Percentiles rank a stretch among this genome's conserved stretches.
These are phyloP conservation scores for Arabidopsis hybrid DNA, from an alignment of 441 rosid species.

Conservation along the genomic window DNA sequence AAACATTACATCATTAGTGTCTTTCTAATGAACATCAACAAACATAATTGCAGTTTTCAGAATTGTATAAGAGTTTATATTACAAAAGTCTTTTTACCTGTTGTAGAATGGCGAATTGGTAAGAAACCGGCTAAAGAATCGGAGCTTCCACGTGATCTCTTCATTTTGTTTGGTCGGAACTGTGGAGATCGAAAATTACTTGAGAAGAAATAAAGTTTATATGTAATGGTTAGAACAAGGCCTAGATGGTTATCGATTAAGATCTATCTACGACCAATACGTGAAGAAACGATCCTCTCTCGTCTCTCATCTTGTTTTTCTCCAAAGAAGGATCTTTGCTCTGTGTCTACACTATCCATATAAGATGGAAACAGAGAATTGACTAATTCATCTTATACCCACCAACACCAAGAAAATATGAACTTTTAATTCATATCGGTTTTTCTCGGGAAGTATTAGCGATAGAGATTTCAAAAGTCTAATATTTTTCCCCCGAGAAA, in stretches of 20 bases:
- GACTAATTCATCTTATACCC: slow-evolving; percentile 12
- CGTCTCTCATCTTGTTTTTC: slow-evolving; percentile 11
- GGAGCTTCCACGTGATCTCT: slow-evolving; percentile 79
- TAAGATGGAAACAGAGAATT: slow-evolving; percentile 18
- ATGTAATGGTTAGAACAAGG: slow-evolving; percentile 11
- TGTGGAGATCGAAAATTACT: slow-evolving; percentile 2
- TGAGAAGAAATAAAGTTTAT: background rate
- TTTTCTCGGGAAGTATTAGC: background rate
- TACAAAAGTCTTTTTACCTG: slow-evolving; percentile 38
- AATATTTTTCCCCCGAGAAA: background rate
- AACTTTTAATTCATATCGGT: background rate
- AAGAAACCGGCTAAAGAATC: slow-evolving; percentile 82
- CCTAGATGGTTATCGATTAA: slow-evolving; percentile 12
- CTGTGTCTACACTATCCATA: slow-evolving; percentile 2
- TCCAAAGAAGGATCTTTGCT: slow-evolving; percentile 24
- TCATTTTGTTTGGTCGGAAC: slow-evolving; percentile 54
- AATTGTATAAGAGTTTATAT: background rate
- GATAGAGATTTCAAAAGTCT: background rate
- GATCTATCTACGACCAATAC: slow-evolving; percentile 33
- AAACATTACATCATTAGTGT: slow-evolving; percentile 4
- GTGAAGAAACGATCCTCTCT: slow-evolving; percentile 22
- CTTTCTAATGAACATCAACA: slow-evolving; percentile 13
- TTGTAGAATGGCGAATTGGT: slow-evolving; percentile 73
- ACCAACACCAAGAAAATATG: slow-evolving; percentile 1
- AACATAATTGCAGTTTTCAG: background rate